Evolutionary conservation across 441 rosid genomes (phyloP).

Genomic region (Iberis amara): DNA sequence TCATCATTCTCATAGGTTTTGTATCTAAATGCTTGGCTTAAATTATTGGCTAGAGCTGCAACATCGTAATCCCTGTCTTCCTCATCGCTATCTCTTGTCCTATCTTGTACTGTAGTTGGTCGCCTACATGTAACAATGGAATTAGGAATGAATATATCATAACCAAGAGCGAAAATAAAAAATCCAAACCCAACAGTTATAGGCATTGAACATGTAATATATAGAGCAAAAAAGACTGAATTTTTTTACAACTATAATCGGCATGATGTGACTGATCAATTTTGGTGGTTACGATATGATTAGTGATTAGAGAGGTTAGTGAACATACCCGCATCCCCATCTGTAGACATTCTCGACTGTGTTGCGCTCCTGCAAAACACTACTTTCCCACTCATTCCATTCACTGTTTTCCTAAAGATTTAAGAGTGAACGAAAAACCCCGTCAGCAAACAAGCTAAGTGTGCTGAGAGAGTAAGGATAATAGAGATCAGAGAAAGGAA

Average conservation of each 20-base stretch:
- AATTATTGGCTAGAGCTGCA: constrained; percentile 83
- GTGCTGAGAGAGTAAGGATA: background rate
- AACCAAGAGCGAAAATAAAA: constrained; percentile 12
- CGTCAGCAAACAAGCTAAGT: constrained; percentile 19
- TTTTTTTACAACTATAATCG: constrained; percentile 3
- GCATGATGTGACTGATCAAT: constrained; percentile 11
- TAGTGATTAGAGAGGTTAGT: constrained; percentile 7
- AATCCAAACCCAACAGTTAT: background rate
- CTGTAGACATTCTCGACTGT: constrained; percentile 80
- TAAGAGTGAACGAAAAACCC: constrained; percentile 3
- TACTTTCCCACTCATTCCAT: constrained; percentile 86
- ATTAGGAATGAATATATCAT: constrained; percentile 3
- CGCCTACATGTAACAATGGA: constrained; percentile 49
- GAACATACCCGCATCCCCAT: constrained; percentile 93
- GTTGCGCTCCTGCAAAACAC: constrained; percentile 81
- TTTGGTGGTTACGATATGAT: constrained; percentile 10
- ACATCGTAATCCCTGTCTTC: constrained; percentile 98
- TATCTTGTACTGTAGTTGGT: constrained; percentile 87
- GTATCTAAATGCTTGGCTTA: constrained; percentile 88
- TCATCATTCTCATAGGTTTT: constrained; percentile 80
- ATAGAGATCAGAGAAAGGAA: too few species aligned
- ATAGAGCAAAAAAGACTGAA: background rate
- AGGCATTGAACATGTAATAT: constrained; percentile 6
- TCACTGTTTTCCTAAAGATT: constrained; percentile 63
- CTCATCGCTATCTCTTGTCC: constrained; percentile 91